phyloP scores from a whole-genome alignment of 2,329 filamentous ascomycete species.

The Microdochium paspali region DNA sequence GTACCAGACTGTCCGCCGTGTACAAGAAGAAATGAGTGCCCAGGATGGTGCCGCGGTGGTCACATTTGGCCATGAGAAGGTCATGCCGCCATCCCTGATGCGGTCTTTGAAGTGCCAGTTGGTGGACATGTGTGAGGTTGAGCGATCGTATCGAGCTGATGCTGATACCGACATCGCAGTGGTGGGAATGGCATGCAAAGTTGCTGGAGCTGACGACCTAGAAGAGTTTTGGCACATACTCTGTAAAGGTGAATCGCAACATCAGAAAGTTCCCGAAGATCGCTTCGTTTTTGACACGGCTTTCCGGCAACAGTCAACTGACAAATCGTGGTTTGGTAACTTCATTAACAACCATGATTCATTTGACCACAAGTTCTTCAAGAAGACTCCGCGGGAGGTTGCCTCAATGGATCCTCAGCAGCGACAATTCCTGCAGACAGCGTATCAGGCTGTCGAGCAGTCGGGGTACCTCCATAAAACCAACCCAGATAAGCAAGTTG shows the following conservation, averaged over 20 bases:
- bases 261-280: slow-evolving; percentile 13
- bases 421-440: slow-evolving; percentile 7
- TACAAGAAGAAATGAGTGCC: neutral
- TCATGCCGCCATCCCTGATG: slow-evolving; percentile 1
- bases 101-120: slow-evolving; percentile 7
- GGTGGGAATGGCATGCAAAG: slow-evolving; percentile 24
- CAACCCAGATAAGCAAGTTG: slow-evolving; percentile 13
- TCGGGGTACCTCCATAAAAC: slow-evolving; percentile 13
- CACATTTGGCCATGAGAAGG: neutral
- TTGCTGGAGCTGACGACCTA: slow-evolving; percentile 21
- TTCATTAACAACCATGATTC: slow-evolving; percentile 12
- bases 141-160: neutral
- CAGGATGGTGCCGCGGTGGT: neutral
- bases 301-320: slow-evolving; percentile 10
- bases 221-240: slow-evolving; percentile 23
- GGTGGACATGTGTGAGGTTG: slow-evolving; percentile 4
- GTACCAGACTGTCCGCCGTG: neutral
- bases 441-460: slow-evolving; percentile 16
- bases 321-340: slow-evolving; percentile 16
- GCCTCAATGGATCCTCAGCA: slow-evolving; percentile 10
- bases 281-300: slow-evolving; percentile 12
- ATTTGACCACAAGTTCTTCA: slow-evolving; percentile 18
- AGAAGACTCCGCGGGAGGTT: slow-evolving; percentile 9
- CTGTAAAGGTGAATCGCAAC: slow-evolving; percentile 16
- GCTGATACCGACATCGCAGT: slow-evolving; percentile 19